Evolutionary conservation across 176 grass and related monocot species (phyloP), one percentile per base, ranked within the genome.

Genomic region (Lolium rigidum): DNA sequence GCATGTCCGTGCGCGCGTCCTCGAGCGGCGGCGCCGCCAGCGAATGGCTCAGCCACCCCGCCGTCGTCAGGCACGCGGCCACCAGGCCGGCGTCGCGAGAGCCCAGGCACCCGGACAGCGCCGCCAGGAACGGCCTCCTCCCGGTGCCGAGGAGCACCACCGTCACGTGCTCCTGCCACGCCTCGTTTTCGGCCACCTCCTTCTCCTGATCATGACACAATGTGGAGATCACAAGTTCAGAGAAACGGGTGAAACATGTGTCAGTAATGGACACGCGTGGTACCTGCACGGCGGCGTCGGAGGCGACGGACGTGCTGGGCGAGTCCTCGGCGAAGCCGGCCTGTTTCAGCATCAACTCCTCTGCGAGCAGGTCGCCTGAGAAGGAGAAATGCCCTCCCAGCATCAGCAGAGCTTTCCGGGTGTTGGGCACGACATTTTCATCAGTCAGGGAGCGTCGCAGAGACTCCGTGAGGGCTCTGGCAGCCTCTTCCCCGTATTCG

Each of bases 301-400:
- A 70, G 26, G 41, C 63, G 46, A 11, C 6, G 17, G 59, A 2
- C 2, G 9, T 50, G 80, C 28, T 2, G 9, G 6, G 31, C 9
- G 71, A 44, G 14, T 31, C 54, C 66, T 52, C 28, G 43, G 52
- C 7, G 83, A 88, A 90, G 50, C 90, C 88, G 54, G 85, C 85
- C 31, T 84, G 50, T 85, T 86, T 78, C 49, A 95, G 83, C 82
- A 82, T 87, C 85, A 69, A 80, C 11, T 80, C 60, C 85, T 95
- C 93, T 0, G 68, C 66, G 20, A 87, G 38, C 14, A 84, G 65
- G 57, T 92, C 88, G 26, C 90, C 90, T 0, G 80, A 82, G 80
- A 77, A 88, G 31, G 88, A 87, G 86, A 95, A 92, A 7, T 84
- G 65, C 5, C 93, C 90, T n/a, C 86, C 88, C 71, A 92, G 8